Evolutionary conservation across 2,329 filamentous ascomycete species (phyloP), one percentile per base, ranked within the genome.

Genomic region (Teratosphaeria viscida): DNA sequence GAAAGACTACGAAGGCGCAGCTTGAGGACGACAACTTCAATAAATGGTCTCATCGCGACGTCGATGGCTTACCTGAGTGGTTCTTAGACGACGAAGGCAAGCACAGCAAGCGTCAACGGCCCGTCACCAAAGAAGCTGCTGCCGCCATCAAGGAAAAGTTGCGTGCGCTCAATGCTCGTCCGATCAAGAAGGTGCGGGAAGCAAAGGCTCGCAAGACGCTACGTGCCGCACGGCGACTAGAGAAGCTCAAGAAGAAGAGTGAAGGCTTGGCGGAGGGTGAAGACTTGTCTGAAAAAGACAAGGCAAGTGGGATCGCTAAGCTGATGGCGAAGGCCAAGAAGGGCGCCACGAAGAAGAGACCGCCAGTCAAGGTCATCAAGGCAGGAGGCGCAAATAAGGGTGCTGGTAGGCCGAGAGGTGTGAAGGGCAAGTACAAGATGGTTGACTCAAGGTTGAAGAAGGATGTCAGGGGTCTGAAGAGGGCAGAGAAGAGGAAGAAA

Each of bases 181-280:
- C 94, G 0, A 97, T 97, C 83, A 99, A 99, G 82, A 99, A 99
- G 80, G 94, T 99, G 35, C 88, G 89, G 67, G 94, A 99, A 76
- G 94, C 94, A 27, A 92, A 95, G 77, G 92, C 92, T 39, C 83
- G 94, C 61, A 99, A 99, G 85, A 97, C 96, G 79, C 87, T 96
- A 76, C 95, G 95, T 82, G 86, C 92, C 8, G 92, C 90, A 0
- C 89, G 95, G 75, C 83, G 84, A 60, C 77, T 99, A 34, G 94
- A 99, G 82, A 96, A 96, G 78, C 79, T 99, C 64, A 90, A 91
- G 78, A 96, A 95, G 85, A 99, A 99, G 82, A 90, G 86, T n/a
- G 92, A 95, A 47, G 77, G 95, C 68, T 77, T 99, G 56, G 87
- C 86, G 23, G 89, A 91, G 60, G 92, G 96, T 66, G 92, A 96